Evolutionary conservation across 352 stramenopile genomes (phyloP).

Genomic region (Albugo candida): DNA sequence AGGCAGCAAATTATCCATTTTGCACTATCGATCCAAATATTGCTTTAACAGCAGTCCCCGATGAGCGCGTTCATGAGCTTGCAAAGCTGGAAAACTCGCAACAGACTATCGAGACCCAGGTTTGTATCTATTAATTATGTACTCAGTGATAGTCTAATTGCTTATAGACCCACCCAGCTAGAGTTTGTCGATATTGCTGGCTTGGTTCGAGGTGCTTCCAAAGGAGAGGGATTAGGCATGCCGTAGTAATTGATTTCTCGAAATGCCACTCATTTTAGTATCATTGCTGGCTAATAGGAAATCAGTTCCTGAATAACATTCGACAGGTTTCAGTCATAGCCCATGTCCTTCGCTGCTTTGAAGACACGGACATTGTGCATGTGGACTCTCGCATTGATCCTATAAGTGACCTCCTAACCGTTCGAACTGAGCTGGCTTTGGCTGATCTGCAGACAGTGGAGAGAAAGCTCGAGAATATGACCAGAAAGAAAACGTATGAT

Average conservation of each 20-base stretch:
- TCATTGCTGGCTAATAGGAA: conserved; percentile 16
- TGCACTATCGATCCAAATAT: conserved; percentile 81
- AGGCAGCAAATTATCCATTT: conserved; percentile 79
- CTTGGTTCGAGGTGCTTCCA: conserved; percentile 57
- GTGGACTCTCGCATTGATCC: conserved; percentile 92
- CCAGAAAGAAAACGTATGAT: conserved; percentile 59
- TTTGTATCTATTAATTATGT: conserved; percentile 1
- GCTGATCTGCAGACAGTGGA: conserved; percentile 69
- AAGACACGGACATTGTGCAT: conserved; percentile 95
- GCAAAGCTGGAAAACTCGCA: conserved; percentile 59
- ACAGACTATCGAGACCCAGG: conserved; percentile 45
- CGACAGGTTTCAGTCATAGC: conserved; percentile 63
- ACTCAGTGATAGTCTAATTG: conserved; percentile 1
- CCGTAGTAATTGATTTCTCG: background rate
- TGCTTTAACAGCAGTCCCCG: conserved; percentile 48
- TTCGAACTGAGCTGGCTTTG: conserved; percentile 94
- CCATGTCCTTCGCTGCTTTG: conserved; percentile 93
- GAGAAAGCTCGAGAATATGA: conserved; percentile 33
- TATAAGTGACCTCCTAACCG: conserved; percentile 93
- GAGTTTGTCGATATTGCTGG: conserved; percentile 79
- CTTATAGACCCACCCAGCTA: conserved; percentile 19
- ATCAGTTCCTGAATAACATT: conserved; percentile 80
- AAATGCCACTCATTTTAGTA: background rate
- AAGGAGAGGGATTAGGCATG: conserved; percentile 53
- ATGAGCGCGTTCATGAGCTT: conserved; percentile 34